phyloP scores from a whole-genome alignment of 495 filamentous ascomycete genomes.

The Neurospora sp. region DNA sequence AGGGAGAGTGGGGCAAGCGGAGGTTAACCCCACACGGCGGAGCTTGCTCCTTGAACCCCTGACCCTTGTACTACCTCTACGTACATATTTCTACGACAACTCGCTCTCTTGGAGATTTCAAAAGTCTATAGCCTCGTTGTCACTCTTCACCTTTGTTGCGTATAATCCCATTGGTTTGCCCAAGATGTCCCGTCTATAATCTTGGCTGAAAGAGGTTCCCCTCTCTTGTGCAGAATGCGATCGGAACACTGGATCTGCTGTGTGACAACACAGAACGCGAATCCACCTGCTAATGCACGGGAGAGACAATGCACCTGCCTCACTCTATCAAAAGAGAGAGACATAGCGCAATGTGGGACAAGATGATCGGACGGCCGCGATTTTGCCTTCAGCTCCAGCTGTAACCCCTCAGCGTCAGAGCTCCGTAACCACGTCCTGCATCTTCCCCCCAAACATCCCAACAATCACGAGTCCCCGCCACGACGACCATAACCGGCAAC shows the following conservation, averaged over 20 bases:
- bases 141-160: background rate
- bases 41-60: background rate
- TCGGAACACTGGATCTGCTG: background rate
- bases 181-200: background rate
- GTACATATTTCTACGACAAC: background rate
- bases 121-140: background rate
- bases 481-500: background rate
- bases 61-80: background rate
- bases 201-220: background rate
- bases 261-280: background rate
- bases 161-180: background rate
- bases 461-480: background rate
- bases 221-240: background rate
- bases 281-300: background rate
- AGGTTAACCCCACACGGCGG: background rate
- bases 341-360: background rate
- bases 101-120: background rate
- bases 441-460: background rate
- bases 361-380: background rate
- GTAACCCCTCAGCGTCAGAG: background rate
- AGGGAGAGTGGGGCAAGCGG: background rate
- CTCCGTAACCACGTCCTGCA: background rate
- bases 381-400: background rate
- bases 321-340: background rate
- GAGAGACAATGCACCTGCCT: background rate